Evolutionary conservation across 176 grass and related monocot genomes (phyloP).

Genomic region (Oryza glumipatula): DNA sequence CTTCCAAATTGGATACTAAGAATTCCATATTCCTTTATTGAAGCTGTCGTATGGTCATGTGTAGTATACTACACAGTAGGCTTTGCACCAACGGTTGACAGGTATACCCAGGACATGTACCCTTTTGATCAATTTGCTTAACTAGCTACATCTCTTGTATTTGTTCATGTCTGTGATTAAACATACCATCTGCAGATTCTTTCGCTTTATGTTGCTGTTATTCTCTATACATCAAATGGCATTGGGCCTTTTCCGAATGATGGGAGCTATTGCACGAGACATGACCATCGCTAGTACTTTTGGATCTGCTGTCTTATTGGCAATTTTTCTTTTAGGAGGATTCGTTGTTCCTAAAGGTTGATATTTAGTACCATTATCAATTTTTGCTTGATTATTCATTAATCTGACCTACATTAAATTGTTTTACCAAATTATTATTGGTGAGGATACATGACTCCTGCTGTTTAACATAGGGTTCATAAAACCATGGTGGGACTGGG

Average conservation of each 20-base stretch:
- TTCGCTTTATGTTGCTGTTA: slow-evolving; percentile 66
- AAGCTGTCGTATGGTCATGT: slow-evolving; percentile 77
- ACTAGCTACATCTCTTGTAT: background rate
- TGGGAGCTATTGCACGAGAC: slow-evolving; percentile 72
- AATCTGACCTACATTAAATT: background rate
- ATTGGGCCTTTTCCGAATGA: slow-evolving; percentile 74
- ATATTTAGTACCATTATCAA: background rate
- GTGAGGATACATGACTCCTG: background rate
- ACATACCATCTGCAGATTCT: slow-evolving; percentile 51
- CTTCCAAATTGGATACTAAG: slow-evolving; percentile 74
- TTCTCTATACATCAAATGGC: slow-evolving; percentile 87
- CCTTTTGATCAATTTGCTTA: background rate
- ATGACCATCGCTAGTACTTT: slow-evolving; percentile 69
- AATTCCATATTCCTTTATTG: slow-evolving; percentile 70
- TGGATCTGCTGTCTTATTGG: slow-evolving; percentile 58
- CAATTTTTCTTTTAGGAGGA: slow-evolving; percentile 69
- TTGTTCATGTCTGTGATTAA: background rate
- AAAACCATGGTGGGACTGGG: slow-evolving; percentile 76
- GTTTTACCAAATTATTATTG: background rate
- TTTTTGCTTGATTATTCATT: background rate
- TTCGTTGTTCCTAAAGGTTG: slow-evolving; percentile 78
- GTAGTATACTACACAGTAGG: slow-evolving; percentile 77
- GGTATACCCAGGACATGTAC: slow-evolving; percentile 34
- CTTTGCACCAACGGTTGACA: slow-evolving; percentile 60
- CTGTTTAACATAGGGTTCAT: slow-evolving; percentile 42